These are phyloP conservation scores for Physaria fendleri DNA, from an alignment of 345 rosid species.

Conservation along the genomic window DNA sequence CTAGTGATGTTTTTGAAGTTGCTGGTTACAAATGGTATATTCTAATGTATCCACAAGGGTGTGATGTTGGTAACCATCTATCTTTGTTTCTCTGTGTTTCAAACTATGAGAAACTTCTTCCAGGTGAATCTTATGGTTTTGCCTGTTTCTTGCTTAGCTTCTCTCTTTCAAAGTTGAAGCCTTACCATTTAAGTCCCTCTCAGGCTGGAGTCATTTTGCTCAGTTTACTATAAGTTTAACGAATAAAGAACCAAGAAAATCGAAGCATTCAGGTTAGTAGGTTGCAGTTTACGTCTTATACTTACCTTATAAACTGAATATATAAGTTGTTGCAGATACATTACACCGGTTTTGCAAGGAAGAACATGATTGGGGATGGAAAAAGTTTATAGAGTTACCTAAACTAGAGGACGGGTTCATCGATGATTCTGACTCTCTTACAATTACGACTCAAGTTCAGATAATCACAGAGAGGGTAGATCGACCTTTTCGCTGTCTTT, in stretches of 20 bases:
- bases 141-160: background rate
- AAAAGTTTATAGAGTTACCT: slow-evolving; percentile 84
- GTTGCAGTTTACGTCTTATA: too few species aligned
- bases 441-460: slow-evolving; percentile 93
- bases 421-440: slow-evolving; percentile 75
- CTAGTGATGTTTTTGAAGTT: slow-evolving; percentile 70
- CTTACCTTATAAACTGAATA: slow-evolving; percentile 89
- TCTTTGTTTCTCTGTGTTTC: slow-evolving; percentile 90
- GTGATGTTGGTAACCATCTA: slow-evolving; percentile 90
- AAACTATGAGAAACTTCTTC: too few species aligned
- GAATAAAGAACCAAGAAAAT: slow-evolving; percentile 85
- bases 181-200: background rate
- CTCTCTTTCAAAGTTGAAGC: background rate
- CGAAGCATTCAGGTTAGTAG: slow-evolving; percentile 85
- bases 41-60: slow-evolving; percentile 81
- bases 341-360: slow-evolving; percentile 86
- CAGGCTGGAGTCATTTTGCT: too few species aligned
- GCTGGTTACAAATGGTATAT: slow-evolving; percentile 96
- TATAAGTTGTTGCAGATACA: slow-evolving; percentile 60
- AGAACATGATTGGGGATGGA: slow-evolving; percentile 99
- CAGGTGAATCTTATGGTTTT: slow-evolving; percentile 56
- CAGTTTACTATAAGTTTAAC: slow-evolving; percentile 92
- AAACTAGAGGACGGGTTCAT: slow-evolving; percentile 80
- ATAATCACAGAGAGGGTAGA: slow-evolving; percentile 94
- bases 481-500: slow-evolving; percentile 90